These are phyloP conservation scores for Globomyces sp. DNA, from an alignment of 371 early-diverging fungal species.

Conservation along the genomic window DNA sequence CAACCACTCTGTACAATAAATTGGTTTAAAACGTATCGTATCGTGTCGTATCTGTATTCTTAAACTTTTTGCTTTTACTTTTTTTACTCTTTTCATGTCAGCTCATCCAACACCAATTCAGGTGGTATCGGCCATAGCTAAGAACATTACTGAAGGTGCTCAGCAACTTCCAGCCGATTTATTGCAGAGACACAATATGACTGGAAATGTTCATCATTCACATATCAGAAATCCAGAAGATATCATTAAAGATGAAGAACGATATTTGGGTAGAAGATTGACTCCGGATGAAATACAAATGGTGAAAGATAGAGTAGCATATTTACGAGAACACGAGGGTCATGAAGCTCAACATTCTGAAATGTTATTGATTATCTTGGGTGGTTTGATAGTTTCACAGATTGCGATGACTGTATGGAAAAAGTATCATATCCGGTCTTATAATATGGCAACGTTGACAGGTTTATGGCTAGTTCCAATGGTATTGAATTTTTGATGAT, in stretches of 20 bases:
- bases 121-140: not conserved
- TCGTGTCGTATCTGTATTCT: too few relatives aligned
- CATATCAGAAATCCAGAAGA: slow-evolving; percentile 5
- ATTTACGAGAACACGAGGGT: slow-evolving; percentile 46
- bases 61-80: too few relatives aligned
- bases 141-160: not conserved
- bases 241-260: slow-evolving; percentile 12
- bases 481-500: not conserved
- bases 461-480: slow-evolving; percentile 73
- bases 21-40: too few relatives aligned
- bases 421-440: slow-evolving; percentile 70
- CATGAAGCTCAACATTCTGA: slow-evolving; percentile 69
- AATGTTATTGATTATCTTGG: slow-evolving; percentile 78
- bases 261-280: slow-evolving; percentile 7
- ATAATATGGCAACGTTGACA: slow-evolving; percentile 66
- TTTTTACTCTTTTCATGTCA: too few relatives aligned
- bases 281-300: not conserved
- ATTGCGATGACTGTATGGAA: slow-evolving; percentile 77
- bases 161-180: not conserved
- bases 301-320: slow-evolving; percentile 27
- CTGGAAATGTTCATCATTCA: slow-evolving; percentile 10
- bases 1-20: too few relatives aligned
- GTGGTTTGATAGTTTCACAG: slow-evolving; percentile 69
- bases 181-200: slow-evolving; percentile 7
- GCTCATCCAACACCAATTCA: not conserved